These are phyloP conservation scores for Quercus rubra DNA, from an alignment of 306 rosid species.

Conservation along the genomic window DNA sequence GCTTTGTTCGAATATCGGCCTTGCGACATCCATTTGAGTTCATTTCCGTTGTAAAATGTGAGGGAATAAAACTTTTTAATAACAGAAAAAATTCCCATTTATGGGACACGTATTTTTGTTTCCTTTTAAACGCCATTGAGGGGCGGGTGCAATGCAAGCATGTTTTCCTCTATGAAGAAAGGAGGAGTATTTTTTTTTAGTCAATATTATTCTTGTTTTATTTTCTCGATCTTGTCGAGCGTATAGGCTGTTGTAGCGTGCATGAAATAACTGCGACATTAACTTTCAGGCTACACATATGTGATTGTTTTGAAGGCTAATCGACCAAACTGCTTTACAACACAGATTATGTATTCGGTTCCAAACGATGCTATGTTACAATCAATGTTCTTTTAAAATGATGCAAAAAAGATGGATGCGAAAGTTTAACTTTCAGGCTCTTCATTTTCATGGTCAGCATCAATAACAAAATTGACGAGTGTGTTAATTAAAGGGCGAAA, in stretches of 20 bases:
- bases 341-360: neutral
- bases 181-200: neutral
- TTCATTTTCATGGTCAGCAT: neutral
- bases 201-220: neutral
- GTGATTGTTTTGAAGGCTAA: neutral
- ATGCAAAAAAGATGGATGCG: no score
- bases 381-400: neutral
- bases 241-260: no score
- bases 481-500: neutral
- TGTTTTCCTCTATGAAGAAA: neutral
- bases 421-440: no score
- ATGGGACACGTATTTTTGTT: slow-evolving; percentile 27
- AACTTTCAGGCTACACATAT: neutral
- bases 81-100: slow-evolving; percentile 29
- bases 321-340: neutral
- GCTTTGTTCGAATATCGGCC: slow-evolving; percentile 8
- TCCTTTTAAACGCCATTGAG: slow-evolving; percentile 29
- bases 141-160: no score
- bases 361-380: neutral
- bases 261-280: neutral
- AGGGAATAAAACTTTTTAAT: slow-evolving; percentile 25
- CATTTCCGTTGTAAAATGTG: slow-evolving; percentile 27
- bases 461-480: neutral
- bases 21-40: slow-evolving; percentile 1
- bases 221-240: slow-evolving; percentile 8